Base-by-base conservation (phyloP, 2,329 filamentous ascomycete genomes). In the Trichoderma harzianum region DNA sequence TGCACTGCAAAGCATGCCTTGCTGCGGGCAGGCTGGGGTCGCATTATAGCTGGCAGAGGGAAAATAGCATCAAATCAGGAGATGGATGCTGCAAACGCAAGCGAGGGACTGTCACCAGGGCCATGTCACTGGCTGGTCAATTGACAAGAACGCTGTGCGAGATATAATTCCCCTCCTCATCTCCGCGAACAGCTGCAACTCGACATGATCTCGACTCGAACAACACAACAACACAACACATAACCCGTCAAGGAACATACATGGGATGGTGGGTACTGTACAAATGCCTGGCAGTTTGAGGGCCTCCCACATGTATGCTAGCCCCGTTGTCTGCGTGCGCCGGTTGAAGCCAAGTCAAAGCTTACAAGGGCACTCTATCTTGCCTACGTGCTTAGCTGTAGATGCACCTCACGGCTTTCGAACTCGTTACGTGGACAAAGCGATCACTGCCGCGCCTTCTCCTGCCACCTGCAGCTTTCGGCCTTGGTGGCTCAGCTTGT, bases 1-100 rank as follows among this genome's bases (percentile, higher is more conserved):
- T 36, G 34, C 34, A 16, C 65, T 70, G 68, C 68, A 64, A 32
- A 60, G 47, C 68, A 70, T 70, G 58, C 34, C 34, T 43, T 57
- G 68, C 68, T 57, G 68, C 55, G 39, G 62, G 62, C 36, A 61
- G 64, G 51, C 18, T 43, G 61, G 69, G 24, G 57, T 30, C 66
- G 16, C 53, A 26, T 57, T 28, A 11, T 34, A 60, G n/a, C 57
- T 16, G 57, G n/a, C 30, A 21, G 8, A 34, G 30, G 18, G 18
- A 2, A 7, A 30, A 7, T 8, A 21, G 55, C 34, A 36, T 36
- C 34, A 11, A 14, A 30, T 32, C n/a, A 34, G 57, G 28, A 60
- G 30, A 32, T 58, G 47, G 47, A 53, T 60, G 57, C 30, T n/a
- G 28, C 58, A 61, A 61, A 24, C 32, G 58, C n/a, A 61, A 60